phyloP scores from a whole-genome alignment of 2,329 filamentous ascomycete genomes.

The Sporothrix protearum region DNA sequence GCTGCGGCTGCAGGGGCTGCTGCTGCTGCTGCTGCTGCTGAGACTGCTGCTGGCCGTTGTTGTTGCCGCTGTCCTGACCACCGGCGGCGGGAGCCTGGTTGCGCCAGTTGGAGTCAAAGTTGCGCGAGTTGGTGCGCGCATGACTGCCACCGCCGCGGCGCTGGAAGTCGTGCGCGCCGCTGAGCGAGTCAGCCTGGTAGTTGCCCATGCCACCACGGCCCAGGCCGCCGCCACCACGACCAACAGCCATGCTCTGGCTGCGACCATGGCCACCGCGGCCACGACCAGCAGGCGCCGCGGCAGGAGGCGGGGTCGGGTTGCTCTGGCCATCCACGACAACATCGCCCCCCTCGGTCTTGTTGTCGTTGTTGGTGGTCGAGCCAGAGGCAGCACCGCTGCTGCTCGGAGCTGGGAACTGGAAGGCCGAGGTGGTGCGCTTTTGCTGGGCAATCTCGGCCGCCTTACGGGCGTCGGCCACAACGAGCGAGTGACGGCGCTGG shows the following conservation, averaged over 20 bases:
- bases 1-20: constrained; percentile 49
- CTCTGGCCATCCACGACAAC: background rate
- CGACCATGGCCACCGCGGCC: constrained; percentile 64
- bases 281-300: constrained; percentile 43
- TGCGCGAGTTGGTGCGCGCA: constrained; percentile 77
- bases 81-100: constrained; percentile 61
- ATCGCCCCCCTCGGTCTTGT: constrained; percentile 53
- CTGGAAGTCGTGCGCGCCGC: constrained; percentile 59
- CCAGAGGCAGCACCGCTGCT: constrained; percentile 56
- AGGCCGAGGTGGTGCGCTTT: constrained; percentile 88
- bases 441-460: constrained; percentile 95
- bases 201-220: constrained; percentile 59
- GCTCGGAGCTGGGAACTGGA: constrained; percentile 84
- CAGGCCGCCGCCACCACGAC: constrained; percentile 61
- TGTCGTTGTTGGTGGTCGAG: constrained; percentile 31
- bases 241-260: constrained; percentile 87
- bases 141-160: constrained; percentile 79
- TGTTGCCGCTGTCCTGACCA: constrained; percentile 41
- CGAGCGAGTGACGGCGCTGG: constrained; percentile 89
- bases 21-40: constrained; percentile 49
- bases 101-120: constrained; percentile 98
- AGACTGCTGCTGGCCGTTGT: constrained; percentile 41
- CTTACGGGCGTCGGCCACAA: constrained; percentile 93
- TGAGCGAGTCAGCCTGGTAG: constrained; percentile 50
- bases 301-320: constrained; percentile 31